phyloP scores from a whole-genome alignment of 2,329 filamentous ascomycete species.

The Botryotinia calthae region DNA sequence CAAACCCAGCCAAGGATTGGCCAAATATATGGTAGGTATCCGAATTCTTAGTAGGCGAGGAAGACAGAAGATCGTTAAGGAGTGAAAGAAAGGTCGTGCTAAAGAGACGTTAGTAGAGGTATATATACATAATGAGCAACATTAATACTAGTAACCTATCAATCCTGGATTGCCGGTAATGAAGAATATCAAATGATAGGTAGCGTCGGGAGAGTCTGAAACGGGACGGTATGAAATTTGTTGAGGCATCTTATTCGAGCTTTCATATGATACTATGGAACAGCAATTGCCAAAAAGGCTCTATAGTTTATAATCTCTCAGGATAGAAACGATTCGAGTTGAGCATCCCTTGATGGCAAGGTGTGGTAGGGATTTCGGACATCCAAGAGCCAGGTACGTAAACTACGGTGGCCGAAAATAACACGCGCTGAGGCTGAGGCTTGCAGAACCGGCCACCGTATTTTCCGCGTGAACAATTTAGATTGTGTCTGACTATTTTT shows the following conservation, averaged over 20 bases:
- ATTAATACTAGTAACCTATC: conserved; percentile 63
- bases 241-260: conserved; percentile 8
- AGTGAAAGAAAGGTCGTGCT: conserved; percentile 55
- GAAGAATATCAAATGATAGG: conserved; percentile 60
- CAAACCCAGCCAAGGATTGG: conserved; percentile 56
- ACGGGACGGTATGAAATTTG: conserved; percentile 27
- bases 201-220: conserved; percentile 21
- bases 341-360: not conserved
- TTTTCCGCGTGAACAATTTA: too few relatives aligned
- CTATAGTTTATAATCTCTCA: not conserved
- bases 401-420: not conserved
- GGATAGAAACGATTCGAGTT: not conserved
- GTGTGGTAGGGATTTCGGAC: not conserved
- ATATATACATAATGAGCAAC: not conserved
- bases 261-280: not conserved
- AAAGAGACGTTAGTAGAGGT: not conserved
- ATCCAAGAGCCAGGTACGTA: not conserved
- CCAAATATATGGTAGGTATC: conserved; percentile 51
- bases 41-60: conserved; percentile 37
- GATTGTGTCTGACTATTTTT: not conserved
- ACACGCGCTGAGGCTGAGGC: accelerated
- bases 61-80: conserved; percentile 54
- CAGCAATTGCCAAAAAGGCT: not conserved
- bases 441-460: not conserved
- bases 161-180: conserved; percentile 76